Percentiles rank a stretch among this genome's conserved stretches.
phyloP scores from a whole-genome alignment of 805 yeast genomes.

The Peterozyma xylosa region DNA sequence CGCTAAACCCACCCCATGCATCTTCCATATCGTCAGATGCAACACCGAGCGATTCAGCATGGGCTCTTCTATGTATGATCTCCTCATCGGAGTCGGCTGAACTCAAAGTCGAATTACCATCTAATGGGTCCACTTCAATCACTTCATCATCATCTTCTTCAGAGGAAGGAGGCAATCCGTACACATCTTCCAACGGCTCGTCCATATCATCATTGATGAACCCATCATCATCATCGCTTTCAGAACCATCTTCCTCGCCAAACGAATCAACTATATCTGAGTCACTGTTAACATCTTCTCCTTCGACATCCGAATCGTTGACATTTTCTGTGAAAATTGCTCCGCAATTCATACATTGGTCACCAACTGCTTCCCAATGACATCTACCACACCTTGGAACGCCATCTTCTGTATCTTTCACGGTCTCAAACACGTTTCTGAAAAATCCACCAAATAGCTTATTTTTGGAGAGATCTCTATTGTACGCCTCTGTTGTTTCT shows the following conservation, averaged over 20 bases:
- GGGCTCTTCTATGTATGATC: too few relatives aligned
- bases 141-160: not conserved
- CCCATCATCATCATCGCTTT: slow-evolving; percentile 11
- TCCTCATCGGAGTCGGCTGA: too few relatives aligned
- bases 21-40: too few relatives aligned
- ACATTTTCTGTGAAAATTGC: slow-evolving; percentile 28
- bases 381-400: slow-evolving; percentile 70
- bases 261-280: slow-evolving; percentile 11
- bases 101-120: too few relatives aligned
- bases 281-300: slow-evolving; percentile 8
- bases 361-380: slow-evolving; percentile 73
- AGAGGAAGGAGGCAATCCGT: not conserved
- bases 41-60: too few relatives aligned
- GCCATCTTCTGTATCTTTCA: slow-evolving; percentile 60
- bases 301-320: slow-evolving; percentile 2
- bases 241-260: slow-evolving; percentile 13
- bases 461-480: slow-evolving; percentile 28
- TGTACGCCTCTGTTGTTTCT: slow-evolving; percentile 26
- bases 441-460: slow-evolving; percentile 43
- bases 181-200: not conserved
- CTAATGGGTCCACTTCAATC: not conserved
- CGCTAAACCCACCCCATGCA: slow-evolving; percentile 2
- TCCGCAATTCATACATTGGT: slow-evolving; percentile 64
- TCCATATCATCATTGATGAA: slow-evolving; percentile 3
- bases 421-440: slow-evolving; percentile 37